Percentiles rank a stretch among this genome's conserved stretches.
phyloP scores from a whole-genome alignment of 176 grass and related monocot genomes.

The Dendrocalamus sinicus region DNA sequence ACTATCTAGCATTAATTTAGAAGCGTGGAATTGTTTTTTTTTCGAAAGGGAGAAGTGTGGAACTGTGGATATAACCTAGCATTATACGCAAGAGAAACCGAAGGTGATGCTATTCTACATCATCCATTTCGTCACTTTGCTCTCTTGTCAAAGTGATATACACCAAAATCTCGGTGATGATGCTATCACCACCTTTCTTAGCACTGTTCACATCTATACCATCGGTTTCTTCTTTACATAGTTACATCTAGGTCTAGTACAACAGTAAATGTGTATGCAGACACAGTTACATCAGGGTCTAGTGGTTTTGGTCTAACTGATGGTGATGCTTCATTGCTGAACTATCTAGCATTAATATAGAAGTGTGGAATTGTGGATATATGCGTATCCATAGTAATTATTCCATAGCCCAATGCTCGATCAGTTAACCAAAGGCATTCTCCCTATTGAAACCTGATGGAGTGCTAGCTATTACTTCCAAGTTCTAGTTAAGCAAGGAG shows the following conservation, averaged over 20 bases:
- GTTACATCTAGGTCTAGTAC: neutral
- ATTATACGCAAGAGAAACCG: neutral
- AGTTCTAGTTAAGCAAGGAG: too few relatives aligned
- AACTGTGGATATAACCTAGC: neutral
- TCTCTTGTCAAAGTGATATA: neutral
- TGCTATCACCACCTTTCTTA: too few relatives aligned
- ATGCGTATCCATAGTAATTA: too few relatives aligned
- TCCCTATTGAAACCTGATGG: neutral
- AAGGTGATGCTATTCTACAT: neutral
- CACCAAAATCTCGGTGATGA: neutral
- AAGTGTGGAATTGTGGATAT: neutral
- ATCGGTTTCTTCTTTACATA: neutral
- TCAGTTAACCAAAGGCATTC: neutral
- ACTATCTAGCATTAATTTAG: too few relatives aligned
- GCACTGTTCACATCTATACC: neutral
- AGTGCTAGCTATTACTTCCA: too few relatives aligned
- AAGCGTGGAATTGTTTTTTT: too few relatives aligned
- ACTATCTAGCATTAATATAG: neutral
- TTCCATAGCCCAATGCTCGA: neutral
- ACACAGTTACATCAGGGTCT: neutral
- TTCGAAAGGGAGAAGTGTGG: too few relatives aligned
- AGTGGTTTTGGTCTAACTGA: neutral
- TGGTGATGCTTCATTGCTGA: neutral
- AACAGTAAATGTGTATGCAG: neutral
- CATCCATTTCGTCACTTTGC: neutral